Evolutionary conservation across 768 basidiomycete species (phyloP).

Genomic region (Heimioporus sp.): DNA sequence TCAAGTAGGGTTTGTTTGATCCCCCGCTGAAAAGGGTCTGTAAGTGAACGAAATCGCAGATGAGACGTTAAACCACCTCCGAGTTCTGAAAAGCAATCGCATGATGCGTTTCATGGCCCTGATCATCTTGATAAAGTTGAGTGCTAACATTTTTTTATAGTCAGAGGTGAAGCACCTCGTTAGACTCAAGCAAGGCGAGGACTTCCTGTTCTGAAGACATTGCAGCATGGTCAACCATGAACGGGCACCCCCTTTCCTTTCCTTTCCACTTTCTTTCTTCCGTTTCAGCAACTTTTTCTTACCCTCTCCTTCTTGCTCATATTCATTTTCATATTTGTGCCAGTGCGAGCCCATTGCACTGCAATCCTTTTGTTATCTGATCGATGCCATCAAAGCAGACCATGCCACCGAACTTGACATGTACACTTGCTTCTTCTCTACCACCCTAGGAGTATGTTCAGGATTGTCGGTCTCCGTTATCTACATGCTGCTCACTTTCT

Average conservation of each 20-base stretch:
- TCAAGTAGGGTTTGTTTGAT: constrained; percentile 96
- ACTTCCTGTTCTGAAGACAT: constrained; percentile 71
- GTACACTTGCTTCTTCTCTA: constrained; percentile 28
- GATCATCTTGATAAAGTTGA: constrained; percentile 74
- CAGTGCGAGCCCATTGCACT: constrained; percentile 39
- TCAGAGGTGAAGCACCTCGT: constrained; percentile 62
- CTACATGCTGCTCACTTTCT: constrained; percentile 33
- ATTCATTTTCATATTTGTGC: constrained; percentile 43
- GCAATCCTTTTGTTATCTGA: constrained; percentile 26
- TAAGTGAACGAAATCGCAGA: constrained; percentile 1
- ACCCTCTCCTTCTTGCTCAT: too few species aligned
- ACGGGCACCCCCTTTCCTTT: constrained; percentile 63
- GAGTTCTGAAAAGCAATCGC: constrained; percentile 75
- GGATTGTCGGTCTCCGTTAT: constrained; percentile 27
- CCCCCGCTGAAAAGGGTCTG: constrained; percentile 54
- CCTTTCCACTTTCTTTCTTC: constrained; percentile 43
- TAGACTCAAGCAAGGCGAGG: constrained; percentile 63
- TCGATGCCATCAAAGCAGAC: constrained; percentile 8
- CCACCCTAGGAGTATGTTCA: too few species aligned
- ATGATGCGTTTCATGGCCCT: constrained; percentile 73
- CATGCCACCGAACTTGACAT: not conserved
- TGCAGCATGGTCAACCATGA: constrained; percentile 67
- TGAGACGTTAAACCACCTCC: constrained; percentile 44
- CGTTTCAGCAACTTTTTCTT: too few species aligned
- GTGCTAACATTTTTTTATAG: constrained; percentile 86